Base-by-base conservation (phyloP, 2,329 filamentous ascomycete species). In the Aspergillus sp. region DNA sequence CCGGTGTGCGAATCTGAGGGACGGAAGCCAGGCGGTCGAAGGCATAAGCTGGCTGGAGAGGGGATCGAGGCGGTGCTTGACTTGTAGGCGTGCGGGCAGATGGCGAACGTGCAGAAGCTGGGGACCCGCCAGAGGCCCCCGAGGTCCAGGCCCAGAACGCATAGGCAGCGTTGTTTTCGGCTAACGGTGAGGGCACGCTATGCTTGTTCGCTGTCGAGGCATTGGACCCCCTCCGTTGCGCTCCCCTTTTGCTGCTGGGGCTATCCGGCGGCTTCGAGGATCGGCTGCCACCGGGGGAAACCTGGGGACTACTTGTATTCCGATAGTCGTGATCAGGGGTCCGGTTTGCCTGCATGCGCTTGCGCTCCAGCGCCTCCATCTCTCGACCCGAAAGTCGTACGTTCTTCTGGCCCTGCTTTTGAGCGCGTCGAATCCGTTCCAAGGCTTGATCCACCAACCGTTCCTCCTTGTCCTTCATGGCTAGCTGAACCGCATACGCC, bases 371-470 rank as follows among this genome's bases (percentile, higher is more conserved):
- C 50, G 92, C 92, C 63, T 88, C 89, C 68, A 96, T 81, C 75
- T 97, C 93, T 57, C 90, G 87, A 70, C 88, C 85, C 67, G 85
- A 92, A 64, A 98, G 83, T 73, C 88, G 90, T 58, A 97, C 91
- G 59, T 96, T 90, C 48, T 84, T 82, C 75, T 88, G 89, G 64
- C 92, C 92, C 70, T 87, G 87, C 64, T 86, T 86, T 73, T 91
- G 88, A 15, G 93, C 92, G 65, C 87, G 85, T 65, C 88, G 86
- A 71, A 97, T 96, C 66, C 91, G 89, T 68, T 88, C 87, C 75
- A 96, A 79, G 42, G 93, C 93, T 65, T 86, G 86, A 65, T 92
- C 88, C 64, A 95, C 86, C 68, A 96, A 77, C 64, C 84, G 83
- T 67, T 94, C 89, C 73, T 96, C 91, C 67, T 85, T 85, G 60